Evolutionary conservation across 179 eudicot genomes (phyloP).

Genomic region (Camellia oleifera): DNA sequence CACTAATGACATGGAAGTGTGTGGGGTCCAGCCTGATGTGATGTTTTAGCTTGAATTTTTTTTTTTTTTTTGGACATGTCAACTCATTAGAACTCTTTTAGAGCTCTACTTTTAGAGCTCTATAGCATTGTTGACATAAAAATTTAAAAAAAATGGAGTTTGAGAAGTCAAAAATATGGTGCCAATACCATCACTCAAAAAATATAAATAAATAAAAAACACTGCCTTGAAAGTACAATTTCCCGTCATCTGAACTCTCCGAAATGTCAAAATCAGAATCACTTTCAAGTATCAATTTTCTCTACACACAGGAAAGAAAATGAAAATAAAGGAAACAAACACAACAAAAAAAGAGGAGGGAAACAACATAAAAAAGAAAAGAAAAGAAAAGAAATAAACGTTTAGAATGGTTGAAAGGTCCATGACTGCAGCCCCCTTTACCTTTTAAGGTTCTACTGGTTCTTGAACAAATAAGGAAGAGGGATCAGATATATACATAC

Average conservation of each 20-base stretch:
- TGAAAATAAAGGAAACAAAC: neutral
- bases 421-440: neutral
- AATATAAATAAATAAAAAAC: neutral
- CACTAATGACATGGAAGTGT: no score
- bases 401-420: conserved; percentile 14
- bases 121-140: no score
- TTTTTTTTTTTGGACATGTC: no score
- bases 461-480: neutral
- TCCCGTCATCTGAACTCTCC: conserved; percentile 37
- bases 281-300: conserved; percentile 20
- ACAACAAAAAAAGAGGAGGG: neutral
- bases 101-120: no score
- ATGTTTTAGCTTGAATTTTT: no score
- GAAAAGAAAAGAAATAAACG: neutral
- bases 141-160: neutral
- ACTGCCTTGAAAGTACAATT: conserved; percentile 1
- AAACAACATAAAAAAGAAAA: neutral
- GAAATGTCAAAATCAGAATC: conserved; percentile 68
- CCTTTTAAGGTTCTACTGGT: neutral
- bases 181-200: no score
- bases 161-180: no score
- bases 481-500: neutral
- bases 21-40: no score
- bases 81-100: no score
- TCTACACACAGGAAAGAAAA: conserved; percentile 5